Evolutionary conservation across 1,284 basidiomycete genomes (phyloP).

Genomic region (Cutaneotrichosporon mucoides): DNA sequence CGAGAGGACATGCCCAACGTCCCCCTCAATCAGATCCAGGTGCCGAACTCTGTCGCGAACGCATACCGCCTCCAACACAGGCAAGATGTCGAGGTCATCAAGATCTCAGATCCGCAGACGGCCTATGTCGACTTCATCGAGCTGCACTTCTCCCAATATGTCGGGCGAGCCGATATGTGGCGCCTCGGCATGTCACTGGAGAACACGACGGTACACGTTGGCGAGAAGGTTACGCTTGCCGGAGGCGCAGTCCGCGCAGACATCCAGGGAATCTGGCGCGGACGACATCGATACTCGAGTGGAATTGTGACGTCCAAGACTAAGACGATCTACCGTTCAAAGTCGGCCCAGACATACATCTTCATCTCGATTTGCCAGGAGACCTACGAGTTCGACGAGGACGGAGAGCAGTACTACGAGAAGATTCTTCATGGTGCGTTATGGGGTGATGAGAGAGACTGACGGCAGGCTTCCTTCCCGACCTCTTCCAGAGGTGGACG

Average conservation of each 20-base stretch:
- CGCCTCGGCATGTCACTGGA: constrained; percentile 67
- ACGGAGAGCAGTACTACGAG: constrained; percentile 92
- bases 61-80: constrained; percentile 48
- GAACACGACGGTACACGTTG: constrained; percentile 55
- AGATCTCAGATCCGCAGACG: constrained; percentile 51
- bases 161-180: constrained; percentile 93
- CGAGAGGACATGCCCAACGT: constrained; percentile 35
- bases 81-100: constrained; percentile 43
- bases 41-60: constrained; percentile 39
- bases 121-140: constrained; percentile 77
- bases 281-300: constrained; percentile 58
- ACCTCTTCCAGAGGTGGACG: constrained; percentile 75
- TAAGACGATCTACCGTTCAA: constrained; percentile 82
- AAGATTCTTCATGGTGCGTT: constrained; percentile 75
- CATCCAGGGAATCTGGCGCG: constrained; percentile 63
- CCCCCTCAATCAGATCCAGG: constrained; percentile 40
- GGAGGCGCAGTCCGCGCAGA: constrained; percentile 69
- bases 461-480: constrained; percentile 64
- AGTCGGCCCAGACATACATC: constrained; percentile 78
- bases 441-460: constrained; percentile 1
- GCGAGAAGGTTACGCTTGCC: constrained; percentile 54
- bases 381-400: constrained; percentile 95
- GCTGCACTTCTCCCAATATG: constrained; percentile 84
- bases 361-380: constrained; percentile 96
- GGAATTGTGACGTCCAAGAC: constrained; percentile 78